Percentiles rank a stretch among this genome's conserved stretches.
Evolutionary conservation across 1,284 basidiomycete genomes (phyloP).

Genomic region (Chondrostereum purpureum): DNA sequence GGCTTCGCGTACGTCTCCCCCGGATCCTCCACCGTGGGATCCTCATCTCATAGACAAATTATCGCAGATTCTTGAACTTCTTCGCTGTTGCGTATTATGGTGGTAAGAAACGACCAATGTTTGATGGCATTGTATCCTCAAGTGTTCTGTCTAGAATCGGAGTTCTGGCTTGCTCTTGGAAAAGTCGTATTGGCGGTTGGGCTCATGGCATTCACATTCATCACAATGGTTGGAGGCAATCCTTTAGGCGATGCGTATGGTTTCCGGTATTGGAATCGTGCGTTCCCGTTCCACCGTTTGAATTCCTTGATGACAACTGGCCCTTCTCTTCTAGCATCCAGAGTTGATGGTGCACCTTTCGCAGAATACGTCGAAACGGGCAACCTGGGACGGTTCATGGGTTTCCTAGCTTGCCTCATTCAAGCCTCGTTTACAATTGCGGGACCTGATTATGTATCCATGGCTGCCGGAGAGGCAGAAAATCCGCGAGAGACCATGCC

Average conservation of each 20-base stretch:
- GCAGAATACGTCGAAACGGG: slow-evolving; percentile 37
- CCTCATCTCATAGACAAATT: neutral
- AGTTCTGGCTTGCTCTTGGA: slow-evolving; percentile 46
- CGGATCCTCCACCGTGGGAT: neutral
- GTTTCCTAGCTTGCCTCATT: slow-evolving; percentile 40
- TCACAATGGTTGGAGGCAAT: slow-evolving; percentile 64
- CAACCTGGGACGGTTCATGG: slow-evolving; percentile 36
- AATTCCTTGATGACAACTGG: neutral
- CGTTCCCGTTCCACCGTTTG: slow-evolving; percentile 12
- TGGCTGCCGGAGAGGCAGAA: slow-evolving; percentile 42
- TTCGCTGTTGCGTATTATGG: slow-evolving; percentile 46
- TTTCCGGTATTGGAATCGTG: slow-evolving; percentile 51
- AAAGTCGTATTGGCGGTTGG: slow-evolving; percentile 55
- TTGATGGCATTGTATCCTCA: neutral
- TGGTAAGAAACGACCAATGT: slow-evolving; percentile 21
- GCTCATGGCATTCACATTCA: slow-evolving; percentile 51
- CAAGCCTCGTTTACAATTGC: slow-evolving; percentile 43
- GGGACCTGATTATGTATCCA: slow-evolving; percentile 42
- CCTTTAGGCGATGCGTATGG: slow-evolving; percentile 58
- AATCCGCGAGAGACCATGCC: slow-evolving; percentile 34
- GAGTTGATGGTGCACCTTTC: slow-evolving; percentile 37
- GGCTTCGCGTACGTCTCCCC: slow-evolving; percentile 30
- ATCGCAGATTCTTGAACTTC: slow-evolving; percentile 31
- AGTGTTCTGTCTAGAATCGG: slow-evolving; percentile 36
- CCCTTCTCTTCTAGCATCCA: slow-evolving; percentile 22